A percentile compares a stretch with the other conserved stretches of the same genome.
These are phyloP conservation scores for Aphanomyces cochlioides DNA, from an alignment of 352 stramenopile species.

Conservation along the genomic window DNA sequence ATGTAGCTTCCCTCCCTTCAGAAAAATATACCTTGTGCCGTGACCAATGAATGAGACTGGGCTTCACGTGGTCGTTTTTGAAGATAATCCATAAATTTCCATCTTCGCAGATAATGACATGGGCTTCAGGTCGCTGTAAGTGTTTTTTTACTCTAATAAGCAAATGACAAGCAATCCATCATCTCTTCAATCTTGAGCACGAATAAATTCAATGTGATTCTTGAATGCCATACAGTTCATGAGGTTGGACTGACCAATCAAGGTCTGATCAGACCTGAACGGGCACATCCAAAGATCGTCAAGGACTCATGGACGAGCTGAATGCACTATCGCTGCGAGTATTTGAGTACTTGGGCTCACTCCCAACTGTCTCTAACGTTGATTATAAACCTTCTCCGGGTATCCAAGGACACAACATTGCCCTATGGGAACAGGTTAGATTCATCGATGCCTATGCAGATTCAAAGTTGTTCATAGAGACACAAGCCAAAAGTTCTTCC, in stretches of 20 bases:
- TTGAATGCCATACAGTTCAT: no score
- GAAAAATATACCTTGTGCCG: not conserved
- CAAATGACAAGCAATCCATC: no score
- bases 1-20: not conserved
- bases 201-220: no score
- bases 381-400: conserved; percentile 54
- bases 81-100: no score
- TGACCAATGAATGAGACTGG: not conserved
- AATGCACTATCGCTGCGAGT: conserved; percentile 65
- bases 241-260: not conserved
- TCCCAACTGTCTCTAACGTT: conserved; percentile 50
- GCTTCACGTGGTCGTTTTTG: no score
- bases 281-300: no score
- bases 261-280: not conserved
- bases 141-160: no score
- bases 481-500: conserved; percentile 53
- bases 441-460: not conserved
- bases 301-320: conserved; percentile 15
- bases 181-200: no score
- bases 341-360: conserved; percentile 63
- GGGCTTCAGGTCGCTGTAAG: no score
- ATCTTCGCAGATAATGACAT: no score
- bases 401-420: conserved; percentile 47
- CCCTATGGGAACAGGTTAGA: conserved; percentile 62
- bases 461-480: conserved; percentile 38